phyloP scores from a whole-genome alignment of 163 green algal genomes.

The Scenedesmus sp. region DNA sequence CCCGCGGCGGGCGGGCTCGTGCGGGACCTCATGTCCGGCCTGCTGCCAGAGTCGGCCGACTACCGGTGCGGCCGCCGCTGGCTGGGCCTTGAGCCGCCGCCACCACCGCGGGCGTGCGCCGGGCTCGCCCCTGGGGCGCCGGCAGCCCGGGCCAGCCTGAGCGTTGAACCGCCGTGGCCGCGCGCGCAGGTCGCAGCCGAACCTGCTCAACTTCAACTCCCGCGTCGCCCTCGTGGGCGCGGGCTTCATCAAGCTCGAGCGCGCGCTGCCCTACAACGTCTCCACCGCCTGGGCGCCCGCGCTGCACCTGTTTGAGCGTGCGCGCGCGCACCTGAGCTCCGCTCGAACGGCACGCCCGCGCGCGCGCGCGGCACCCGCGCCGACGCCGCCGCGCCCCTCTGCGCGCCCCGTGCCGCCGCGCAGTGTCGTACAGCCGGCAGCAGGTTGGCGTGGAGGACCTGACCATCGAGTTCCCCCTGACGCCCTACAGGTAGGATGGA shows the following conservation, averaged over 20 bases:
- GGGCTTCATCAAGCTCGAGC: constrained; percentile 34
- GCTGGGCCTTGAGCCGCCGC: not conserved
- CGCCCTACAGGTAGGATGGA: constrained; percentile 31
- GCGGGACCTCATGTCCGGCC: not conserved
- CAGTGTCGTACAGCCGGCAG: constrained; percentile 37
- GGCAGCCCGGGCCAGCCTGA: too few relatives aligned
- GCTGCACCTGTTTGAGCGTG: constrained; percentile 37
- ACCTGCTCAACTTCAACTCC: constrained; percentile 43
- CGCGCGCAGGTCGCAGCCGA: constrained; percentile 5
- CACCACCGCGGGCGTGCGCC: not conserved
- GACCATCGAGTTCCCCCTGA: constrained; percentile 42
- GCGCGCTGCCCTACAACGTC: constrained; percentile 38
- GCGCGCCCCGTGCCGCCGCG: not conserved
- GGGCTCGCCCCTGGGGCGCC: too few relatives aligned
- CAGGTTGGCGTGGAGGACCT: constrained; percentile 31
- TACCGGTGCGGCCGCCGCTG: constrained; percentile 1
- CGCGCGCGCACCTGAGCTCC: not conserved
- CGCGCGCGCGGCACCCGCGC: not conserved
- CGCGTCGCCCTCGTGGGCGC: constrained; percentile 11
- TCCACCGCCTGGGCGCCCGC: constrained; percentile 9
- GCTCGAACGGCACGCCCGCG: not conserved
- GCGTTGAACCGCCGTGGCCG: too few relatives aligned
- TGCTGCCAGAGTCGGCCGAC: not conserved
- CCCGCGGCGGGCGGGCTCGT: constrained; percentile 17
- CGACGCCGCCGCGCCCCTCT: not conserved